Percentiles rank a stretch among this genome's conserved stretches.
Conservation (phyloP, 2,329 filamentous ascomycete species). For the Fusarium sp. region DNA sequence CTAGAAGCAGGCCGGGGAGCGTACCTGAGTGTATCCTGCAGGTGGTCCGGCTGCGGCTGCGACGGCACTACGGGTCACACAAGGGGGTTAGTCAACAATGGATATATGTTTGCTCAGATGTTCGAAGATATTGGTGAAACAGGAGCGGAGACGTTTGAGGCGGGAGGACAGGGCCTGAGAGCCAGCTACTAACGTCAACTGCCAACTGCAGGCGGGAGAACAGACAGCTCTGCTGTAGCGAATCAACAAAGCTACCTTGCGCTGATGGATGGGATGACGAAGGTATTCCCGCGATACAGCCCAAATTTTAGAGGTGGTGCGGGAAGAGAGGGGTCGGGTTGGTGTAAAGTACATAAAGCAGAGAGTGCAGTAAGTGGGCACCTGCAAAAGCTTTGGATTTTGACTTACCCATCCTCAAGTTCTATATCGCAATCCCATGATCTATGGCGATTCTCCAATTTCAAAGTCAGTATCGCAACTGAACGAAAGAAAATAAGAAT, state of each 20-base stretch:
- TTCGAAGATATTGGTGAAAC: slow-evolving; percentile 39
- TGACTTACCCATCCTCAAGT: slow-evolving; percentile 54
- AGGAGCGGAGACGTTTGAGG: slow-evolving; percentile 26
- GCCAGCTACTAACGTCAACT: slow-evolving; percentile 12
- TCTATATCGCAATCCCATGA: slow-evolving; percentile 50
- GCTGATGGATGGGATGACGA: slow-evolving; percentile 26
- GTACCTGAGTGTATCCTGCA: slow-evolving; percentile 65
- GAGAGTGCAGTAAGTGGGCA: slow-evolving; percentile 34
- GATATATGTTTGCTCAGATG: slow-evolving; percentile 29
- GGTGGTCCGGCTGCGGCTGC: slow-evolving; percentile 68
- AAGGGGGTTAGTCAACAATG: slow-evolving; percentile 43
- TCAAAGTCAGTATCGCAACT: slow-evolving; percentile 32
- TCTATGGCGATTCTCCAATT: slow-evolving; percentile 40
- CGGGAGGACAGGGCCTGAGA: slow-evolving; percentile 28
- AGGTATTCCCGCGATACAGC: slow-evolving; percentile 43
- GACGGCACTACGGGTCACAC: slow-evolving; percentile 63
- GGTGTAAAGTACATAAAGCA: slow-evolving; percentile 19
- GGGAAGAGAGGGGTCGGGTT: slow-evolving; percentile 41
- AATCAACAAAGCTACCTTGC: slow-evolving; percentile 6
- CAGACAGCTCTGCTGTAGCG: slow-evolving; percentile 1
- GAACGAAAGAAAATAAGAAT: slow-evolving; percentile 8
- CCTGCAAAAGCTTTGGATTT: slow-evolving; percentile 37
- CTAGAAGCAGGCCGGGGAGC: slow-evolving; percentile 62
- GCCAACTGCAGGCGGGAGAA: neutral
- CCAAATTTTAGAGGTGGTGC: slow-evolving; percentile 36